A percentile compares a stretch with the other conserved stretches of the same genome.
phyloP scores from a whole-genome alignment of 495 filamentous ascomycete genomes.

The Daldinia bambusicola region DNA sequence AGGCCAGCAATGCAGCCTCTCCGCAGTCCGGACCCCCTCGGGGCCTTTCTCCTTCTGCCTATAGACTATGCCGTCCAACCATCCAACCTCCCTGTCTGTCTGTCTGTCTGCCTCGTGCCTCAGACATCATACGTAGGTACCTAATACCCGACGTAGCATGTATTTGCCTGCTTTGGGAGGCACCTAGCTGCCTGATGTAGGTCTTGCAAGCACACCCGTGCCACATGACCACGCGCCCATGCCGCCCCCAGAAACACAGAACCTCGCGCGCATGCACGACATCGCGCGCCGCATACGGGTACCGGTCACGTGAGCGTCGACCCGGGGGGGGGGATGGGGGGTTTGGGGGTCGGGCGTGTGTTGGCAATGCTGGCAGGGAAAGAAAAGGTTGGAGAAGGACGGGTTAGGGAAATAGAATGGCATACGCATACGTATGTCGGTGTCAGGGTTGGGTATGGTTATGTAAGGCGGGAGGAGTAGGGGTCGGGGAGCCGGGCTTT shows the following conservation, averaged over 20 bases:
- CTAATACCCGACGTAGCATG: too few relatives aligned
- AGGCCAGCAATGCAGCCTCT: not conserved
- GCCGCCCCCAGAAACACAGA: slow-evolving; percentile 1
- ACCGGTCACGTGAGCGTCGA: not conserved
- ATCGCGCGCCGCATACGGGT: not conserved
- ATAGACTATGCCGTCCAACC: too few relatives aligned
- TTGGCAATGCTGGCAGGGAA: not conserved
- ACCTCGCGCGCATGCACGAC: slow-evolving; percentile 6
- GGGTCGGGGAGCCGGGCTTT: not conserved
- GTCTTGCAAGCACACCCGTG: too few relatives aligned
- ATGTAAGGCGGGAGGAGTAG: too few relatives aligned
- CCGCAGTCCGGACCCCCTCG: too few relatives aligned
- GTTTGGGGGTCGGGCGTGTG: not conserved
- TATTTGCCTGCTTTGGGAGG: too few relatives aligned
- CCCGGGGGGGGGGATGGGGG: not conserved
- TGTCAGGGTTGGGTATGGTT: too few relatives aligned
- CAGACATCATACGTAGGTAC: too few relatives aligned
- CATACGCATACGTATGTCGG: too few relatives aligned
- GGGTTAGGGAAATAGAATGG: too few relatives aligned
- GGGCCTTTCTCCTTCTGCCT: too few relatives aligned
- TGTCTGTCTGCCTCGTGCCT: not conserved
- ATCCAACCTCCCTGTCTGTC: not conserved
- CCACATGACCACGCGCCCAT: slow-evolving; percentile 6
- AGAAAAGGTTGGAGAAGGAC: not conserved
- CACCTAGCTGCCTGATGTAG: too few relatives aligned